Conservation (phyloP, 139 green algal species). For the Chlamydomonas incerta region DNA sequence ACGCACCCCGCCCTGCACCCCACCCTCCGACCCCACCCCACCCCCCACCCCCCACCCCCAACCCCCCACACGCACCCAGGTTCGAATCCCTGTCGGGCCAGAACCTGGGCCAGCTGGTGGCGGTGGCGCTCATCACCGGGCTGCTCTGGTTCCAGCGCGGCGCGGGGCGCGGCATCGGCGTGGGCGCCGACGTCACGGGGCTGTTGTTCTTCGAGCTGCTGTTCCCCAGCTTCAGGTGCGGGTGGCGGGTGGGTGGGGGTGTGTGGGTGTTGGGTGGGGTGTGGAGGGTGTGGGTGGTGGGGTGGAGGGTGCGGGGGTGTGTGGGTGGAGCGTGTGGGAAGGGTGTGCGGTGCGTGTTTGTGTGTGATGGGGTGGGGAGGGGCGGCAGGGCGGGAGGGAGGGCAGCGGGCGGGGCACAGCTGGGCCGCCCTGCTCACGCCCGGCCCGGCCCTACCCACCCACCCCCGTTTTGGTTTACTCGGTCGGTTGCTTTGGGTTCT, state of each 20-base stretch:
- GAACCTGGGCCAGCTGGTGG: constrained; percentile 48
- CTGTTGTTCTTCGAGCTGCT: constrained; percentile 75
- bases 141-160: constrained; percentile 70
- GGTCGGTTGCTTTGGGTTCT: too few species aligned
- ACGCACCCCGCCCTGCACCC: too few species aligned
- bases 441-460: too few species aligned
- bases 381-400: too few species aligned
- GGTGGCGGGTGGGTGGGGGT: neutral
- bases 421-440: too few species aligned
- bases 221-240: constrained; percentile 60
- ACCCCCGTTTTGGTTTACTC: too few species aligned
- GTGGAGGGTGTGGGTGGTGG: neutral
- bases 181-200: constrained; percentile 57
- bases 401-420: too few species aligned
- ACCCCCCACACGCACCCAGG: too few species aligned
- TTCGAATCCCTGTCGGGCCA: constrained; percentile 71
- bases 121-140: constrained; percentile 51
- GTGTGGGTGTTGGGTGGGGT: too few species aligned
- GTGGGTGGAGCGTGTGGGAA: too few species aligned
- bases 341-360: too few species aligned
- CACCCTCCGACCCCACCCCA: neutral
- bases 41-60: neutral
- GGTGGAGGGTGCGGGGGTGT: neutral
- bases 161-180: neutral
- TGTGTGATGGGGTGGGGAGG: too few species aligned